Conservation (phyloP, 129 eudicot genomes). For the Chrysanthemum lavandulifolium region DNA sequence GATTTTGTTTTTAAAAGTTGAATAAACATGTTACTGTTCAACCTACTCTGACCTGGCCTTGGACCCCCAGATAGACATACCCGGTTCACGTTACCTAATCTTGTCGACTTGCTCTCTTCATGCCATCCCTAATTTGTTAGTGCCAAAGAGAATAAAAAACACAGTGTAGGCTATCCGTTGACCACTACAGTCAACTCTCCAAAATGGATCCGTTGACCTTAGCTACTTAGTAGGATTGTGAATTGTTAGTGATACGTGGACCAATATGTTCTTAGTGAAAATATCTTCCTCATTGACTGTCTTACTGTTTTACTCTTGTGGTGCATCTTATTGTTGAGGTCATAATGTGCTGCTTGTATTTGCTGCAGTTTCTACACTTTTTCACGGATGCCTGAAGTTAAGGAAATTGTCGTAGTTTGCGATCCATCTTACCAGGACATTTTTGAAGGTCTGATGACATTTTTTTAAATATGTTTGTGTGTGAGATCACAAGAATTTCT, state of each 20-base stretch:
- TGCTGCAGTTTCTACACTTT: conserved; percentile 86
- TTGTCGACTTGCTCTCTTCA: no score
- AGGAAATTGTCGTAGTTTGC: conserved; percentile 97
- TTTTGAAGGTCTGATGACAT: conserved; percentile 68
- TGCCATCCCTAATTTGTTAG: no score
- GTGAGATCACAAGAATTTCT: not conserved
- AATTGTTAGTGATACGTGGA: conserved; percentile 7
- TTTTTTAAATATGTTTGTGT: not conserved
- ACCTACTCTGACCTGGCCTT: no score
- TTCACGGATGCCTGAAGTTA: conserved; percentile 83
- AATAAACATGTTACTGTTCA: no score
- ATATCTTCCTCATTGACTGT: conserved; percentile 1
- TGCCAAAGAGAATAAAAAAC: no score
- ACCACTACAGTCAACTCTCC: conserved; percentile 1
- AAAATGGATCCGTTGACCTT: conserved; percentile 3
- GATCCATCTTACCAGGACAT: conserved; percentile 95
- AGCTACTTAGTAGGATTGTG: not conserved
- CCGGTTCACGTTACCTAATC: no score
- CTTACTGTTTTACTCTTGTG: conserved; percentile 3
- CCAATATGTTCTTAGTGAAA: not conserved
- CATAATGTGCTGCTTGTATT: conserved; percentile 13
- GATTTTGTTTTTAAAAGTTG: no score
- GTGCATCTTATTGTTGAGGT: conserved; percentile 15
- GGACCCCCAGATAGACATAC: no score
- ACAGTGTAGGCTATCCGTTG: no score